These are phyloP conservation scores for Lasiodiplodia citricola DNA, from an alignment of 2,329 filamentous ascomycete species.

Conservation along the genomic window DNA sequence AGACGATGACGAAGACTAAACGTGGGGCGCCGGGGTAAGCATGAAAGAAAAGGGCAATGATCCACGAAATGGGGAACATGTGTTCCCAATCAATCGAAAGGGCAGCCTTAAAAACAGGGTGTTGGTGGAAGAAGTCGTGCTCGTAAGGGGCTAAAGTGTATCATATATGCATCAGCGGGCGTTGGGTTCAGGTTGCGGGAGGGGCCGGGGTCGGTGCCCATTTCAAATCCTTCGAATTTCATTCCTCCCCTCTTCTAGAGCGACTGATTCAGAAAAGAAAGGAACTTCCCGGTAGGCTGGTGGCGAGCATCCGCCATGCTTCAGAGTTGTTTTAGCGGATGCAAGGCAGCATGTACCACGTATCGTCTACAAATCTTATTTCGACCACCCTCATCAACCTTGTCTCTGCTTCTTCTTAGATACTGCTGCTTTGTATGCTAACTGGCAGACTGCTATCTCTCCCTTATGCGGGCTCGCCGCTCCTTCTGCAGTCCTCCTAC, in stretches of 20 bases:
- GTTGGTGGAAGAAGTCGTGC: not conserved
- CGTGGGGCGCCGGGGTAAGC: not conserved
- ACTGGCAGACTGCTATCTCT: not conserved
- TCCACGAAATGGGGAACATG: not conserved
- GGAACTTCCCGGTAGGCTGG: not conserved
- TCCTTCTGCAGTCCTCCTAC: not conserved
- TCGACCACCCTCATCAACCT: not conserved
- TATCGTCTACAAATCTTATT: conserved; percentile 12
- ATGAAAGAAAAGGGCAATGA: not conserved
- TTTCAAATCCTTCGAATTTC: conserved; percentile 2
- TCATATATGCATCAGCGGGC: conserved; percentile 24
- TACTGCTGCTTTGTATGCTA: not conserved
- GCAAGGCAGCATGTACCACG: not conserved
- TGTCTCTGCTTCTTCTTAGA: not conserved
- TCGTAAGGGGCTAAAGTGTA: conserved; percentile 3
- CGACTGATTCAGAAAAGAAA: not conserved
- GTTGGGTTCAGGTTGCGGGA: not conserved
- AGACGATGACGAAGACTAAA: conserved; percentile 14
- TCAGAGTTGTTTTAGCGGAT: conserved; percentile 13
- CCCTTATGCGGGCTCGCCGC: not conserved
- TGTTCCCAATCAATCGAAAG: not conserved
- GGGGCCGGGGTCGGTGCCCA: not conserved
- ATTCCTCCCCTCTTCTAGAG: conserved; percentile 12
- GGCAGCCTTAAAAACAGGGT: not conserved
- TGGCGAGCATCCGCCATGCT: not conserved